Conservation (phyloP, 352 stramenopile genomes). For the Thraustotheca clavata region DNA sequence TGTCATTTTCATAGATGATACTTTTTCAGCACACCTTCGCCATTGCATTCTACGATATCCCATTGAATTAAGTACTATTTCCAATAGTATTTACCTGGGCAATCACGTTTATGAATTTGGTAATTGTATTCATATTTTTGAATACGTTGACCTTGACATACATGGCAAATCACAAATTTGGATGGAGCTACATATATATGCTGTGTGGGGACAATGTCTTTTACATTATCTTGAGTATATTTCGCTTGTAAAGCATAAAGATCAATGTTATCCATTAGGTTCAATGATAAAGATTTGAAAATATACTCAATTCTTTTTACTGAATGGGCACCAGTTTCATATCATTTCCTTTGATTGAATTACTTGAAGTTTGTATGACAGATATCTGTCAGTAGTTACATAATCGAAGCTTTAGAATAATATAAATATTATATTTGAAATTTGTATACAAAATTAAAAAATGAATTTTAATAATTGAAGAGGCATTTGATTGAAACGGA, state of each 20-base stretch:
- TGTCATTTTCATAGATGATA: too few species aligned
- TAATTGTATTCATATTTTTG: slow-evolving; percentile 45
- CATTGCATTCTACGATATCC: slow-evolving; percentile 29
- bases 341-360: too few species aligned
- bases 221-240: neutral
- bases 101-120: slow-evolving; percentile 50
- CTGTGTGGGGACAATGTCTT: neutral
- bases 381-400: neutral
- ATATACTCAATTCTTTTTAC: neutral
- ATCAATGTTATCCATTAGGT: neutral
- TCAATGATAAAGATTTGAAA: neutral
- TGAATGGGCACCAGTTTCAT: too few species aligned
- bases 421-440: neutral
- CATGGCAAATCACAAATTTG: slow-evolving; percentile 34
- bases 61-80: neutral
- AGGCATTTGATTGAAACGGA: slow-evolving; percentile 2
- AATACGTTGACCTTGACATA: slow-evolving; percentile 49
- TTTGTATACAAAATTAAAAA: neutral
- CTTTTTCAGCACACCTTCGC: slow-evolving; percentile 38
- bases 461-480: neutral
- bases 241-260: neutral
- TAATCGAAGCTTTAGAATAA: neutral
- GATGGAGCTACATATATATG: neutral
- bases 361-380: slow-evolving; percentile 2
- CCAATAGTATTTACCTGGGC: slow-evolving; percentile 22